phyloP scores from a whole-genome alignment of 2,329 filamentous ascomycete genomes.

The Nigrospora sphaerica region DNA sequence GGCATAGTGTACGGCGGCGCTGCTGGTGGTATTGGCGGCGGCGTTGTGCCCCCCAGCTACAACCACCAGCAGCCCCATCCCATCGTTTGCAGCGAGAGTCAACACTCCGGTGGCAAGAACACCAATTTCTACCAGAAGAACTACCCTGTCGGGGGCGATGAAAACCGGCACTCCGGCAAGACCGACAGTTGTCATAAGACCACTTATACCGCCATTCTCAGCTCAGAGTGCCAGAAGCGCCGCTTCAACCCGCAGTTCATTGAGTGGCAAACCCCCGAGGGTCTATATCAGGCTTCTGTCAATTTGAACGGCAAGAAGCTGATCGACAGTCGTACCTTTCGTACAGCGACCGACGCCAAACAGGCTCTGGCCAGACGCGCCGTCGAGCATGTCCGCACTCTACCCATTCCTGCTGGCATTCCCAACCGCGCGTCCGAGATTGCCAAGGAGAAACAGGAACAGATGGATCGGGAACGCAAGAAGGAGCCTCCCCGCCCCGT shows the following conservation, averaged over 20 bases:
- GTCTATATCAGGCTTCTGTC: slow-evolving; percentile 12
- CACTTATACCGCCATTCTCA: slow-evolving; percentile 4
- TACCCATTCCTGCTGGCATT: background rate
- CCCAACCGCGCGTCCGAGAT: background rate
- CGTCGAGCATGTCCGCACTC: slow-evolving; percentile 2
- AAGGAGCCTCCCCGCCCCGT: too few relatives aligned
- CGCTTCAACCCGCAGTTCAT: slow-evolving; percentile 18
- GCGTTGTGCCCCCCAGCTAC: too few relatives aligned
- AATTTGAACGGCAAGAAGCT: slow-evolving; percentile 9
- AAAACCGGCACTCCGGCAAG: too few relatives aligned
- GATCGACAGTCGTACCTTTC: slow-evolving; percentile 5
- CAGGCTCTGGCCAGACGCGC: slow-evolving; percentile 7
- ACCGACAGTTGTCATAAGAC: too few relatives aligned
- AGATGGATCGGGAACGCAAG: background rate
- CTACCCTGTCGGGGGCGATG: too few relatives aligned
- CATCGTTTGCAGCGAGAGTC: too few relatives aligned
- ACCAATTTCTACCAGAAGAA: too few relatives aligned
- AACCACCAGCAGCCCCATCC: too few relatives aligned
- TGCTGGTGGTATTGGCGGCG: too few relatives aligned
- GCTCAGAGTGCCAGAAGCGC: slow-evolving; percentile 17
- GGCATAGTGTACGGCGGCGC: too few relatives aligned
- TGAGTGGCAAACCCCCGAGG: slow-evolving; percentile 6
- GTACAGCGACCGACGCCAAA: slow-evolving; percentile 12
- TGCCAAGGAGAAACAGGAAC: background rate
- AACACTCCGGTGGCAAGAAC: too few relatives aligned